Evolutionary conservation across 306 rosid species (phyloP), one percentile per base, ranked within the genome.

Genomic region (Mimosa bimucronata): DNA sequence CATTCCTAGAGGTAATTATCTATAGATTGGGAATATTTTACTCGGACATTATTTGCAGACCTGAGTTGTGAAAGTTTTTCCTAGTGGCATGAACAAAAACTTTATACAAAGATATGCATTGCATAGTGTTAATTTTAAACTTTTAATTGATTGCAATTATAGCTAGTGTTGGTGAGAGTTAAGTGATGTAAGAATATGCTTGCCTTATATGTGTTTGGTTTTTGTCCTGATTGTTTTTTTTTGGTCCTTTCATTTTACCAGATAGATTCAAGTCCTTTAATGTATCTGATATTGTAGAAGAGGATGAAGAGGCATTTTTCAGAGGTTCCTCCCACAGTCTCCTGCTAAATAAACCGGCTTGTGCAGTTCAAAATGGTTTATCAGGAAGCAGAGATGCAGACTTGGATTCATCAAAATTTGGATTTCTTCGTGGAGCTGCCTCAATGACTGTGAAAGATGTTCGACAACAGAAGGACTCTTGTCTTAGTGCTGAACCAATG

Each of bases 291-390:
- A 81, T 86, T 29, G 91, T 91, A 81, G 98, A 95, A 90, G 98
- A 95, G 80, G 98, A 95, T 77, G 98, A 95, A 86, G 98, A 92
- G 87, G 91, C 84, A 31, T 92, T 91, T 65, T 84, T 95, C 53
- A 92, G 83, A 84, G 87, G 91, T 19, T 86, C 84, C 50, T 77
- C 89, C 74, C 87, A 85, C 42, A 84, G 73, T 74, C 73, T 86
- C 74, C 83, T 88, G 58, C 80, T 76, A 76, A 42, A 80, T 74
- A 83, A 90, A 80, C 91, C 83, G 73, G 85, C 79, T 48, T 79
- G 73, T 81, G 58, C 40, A 61, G 80, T 76, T 58, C 77, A 78
- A 81, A 78, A 81, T 79, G 89, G 78, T 52, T 73, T 48, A 23
- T 84, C 90, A 83, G 86, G 79, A 64, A 82, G 73, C 79, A 67